Evolutionary conservation across 352 stramenopile genomes (phyloP).

Genomic region (Pythium coloratum): DNA sequence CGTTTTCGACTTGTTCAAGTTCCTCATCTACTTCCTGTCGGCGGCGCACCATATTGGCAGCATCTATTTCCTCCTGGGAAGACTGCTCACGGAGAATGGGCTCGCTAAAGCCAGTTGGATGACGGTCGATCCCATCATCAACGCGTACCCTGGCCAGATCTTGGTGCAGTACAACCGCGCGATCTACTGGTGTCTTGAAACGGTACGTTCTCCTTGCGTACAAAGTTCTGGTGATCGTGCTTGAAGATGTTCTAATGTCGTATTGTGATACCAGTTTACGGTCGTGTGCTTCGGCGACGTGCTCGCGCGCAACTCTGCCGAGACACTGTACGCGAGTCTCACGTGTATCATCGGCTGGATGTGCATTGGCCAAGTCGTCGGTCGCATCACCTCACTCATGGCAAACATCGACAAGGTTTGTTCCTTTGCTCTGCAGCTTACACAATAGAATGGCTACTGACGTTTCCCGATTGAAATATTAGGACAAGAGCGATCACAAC

Average conservation of each 20-base stretch:
- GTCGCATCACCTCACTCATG: constrained; percentile 69
- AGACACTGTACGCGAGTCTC: constrained; percentile 52
- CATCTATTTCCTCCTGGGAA: constrained; percentile 30
- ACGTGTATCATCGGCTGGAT: constrained; percentile 76
- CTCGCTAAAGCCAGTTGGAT: constrained; percentile 44
- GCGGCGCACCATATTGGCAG: constrained; percentile 32
- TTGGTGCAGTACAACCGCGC: constrained; percentile 62
- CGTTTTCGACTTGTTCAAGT: constrained; percentile 36
- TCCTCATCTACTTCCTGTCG: constrained; percentile 29
- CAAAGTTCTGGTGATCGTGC: too few species aligned
- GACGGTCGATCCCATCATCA: constrained; percentile 49
- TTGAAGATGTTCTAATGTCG: neutral
- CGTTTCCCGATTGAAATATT: neutral
- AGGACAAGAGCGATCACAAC: constrained; percentile 44
- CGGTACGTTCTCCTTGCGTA: constrained; percentile 33
- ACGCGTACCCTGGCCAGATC: constrained; percentile 42
- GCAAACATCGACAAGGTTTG: constrained; percentile 50
- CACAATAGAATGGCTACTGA: neutral
- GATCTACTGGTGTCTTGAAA: constrained; percentile 76
- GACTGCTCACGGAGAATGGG: constrained; percentile 12
- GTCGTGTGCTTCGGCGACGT: constrained; percentile 79
- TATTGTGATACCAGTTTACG: constrained; percentile 47
- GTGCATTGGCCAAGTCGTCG: constrained; percentile 72
- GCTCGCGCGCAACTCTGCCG: constrained; percentile 48
- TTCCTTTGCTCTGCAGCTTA: neutral